Evolutionary conservation across 257 asterid species (phyloP).

Genomic region (Cordia subcordata): DNA sequence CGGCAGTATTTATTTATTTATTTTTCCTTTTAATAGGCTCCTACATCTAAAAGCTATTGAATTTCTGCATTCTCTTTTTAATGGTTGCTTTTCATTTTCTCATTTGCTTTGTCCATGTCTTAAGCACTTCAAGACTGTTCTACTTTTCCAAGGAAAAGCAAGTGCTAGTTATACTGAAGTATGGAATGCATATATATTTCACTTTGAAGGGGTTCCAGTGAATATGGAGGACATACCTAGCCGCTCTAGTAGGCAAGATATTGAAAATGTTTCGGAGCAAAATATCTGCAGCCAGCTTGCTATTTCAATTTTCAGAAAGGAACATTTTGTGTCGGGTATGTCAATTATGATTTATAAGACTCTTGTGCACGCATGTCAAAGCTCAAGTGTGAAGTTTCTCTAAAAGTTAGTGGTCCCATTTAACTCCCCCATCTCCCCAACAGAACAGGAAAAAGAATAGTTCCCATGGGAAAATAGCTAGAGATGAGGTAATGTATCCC

Average conservation of each 20-base stretch:
- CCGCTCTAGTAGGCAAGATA: slow-evolving; percentile 4
- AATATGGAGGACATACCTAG: slow-evolving; percentile 10
- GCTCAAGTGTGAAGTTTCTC: too few species aligned
- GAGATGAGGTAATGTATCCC: too few species aligned
- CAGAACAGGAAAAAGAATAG: too few species aligned
- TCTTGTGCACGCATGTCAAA: too few species aligned
- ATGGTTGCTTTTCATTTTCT: background rate
- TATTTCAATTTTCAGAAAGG: slow-evolving; percentile 9
- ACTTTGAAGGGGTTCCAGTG: slow-evolving; percentile 20
- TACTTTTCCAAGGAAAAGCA: too few species aligned
- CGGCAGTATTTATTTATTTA: too few species aligned
- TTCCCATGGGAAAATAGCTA: too few species aligned
- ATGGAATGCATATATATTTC: background rate
- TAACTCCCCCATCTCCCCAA: too few species aligned
- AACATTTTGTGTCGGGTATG: slow-evolving; percentile 12
- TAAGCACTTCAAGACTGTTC: background rate
- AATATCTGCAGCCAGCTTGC: slow-evolving; percentile 4
- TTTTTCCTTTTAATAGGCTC: too few species aligned
- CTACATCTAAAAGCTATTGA: too few species aligned
- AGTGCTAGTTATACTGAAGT: background rate
- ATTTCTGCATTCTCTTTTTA: too few species aligned
- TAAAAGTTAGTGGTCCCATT: too few species aligned
- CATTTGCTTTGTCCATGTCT: background rate
- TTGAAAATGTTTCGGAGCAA: slow-evolving; percentile 18
- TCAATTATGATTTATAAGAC: background rate